Conservation (phyloP, 1,139 yeast species). For the Arxiozyma bovina region DNA sequence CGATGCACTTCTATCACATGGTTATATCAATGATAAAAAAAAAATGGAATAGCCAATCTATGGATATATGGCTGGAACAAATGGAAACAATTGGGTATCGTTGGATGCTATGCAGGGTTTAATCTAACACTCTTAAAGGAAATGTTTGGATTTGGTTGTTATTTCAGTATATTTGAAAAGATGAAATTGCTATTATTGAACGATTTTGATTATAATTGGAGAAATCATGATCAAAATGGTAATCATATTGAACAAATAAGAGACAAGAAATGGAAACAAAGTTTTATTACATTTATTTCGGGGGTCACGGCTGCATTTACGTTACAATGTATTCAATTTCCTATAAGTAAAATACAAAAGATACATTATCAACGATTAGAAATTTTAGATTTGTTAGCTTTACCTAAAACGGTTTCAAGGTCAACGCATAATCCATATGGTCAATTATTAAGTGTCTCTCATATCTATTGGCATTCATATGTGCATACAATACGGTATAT, state of each 20-base stretch:
- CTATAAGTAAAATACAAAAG: constrained; percentile 70
- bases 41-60: constrained; percentile 49
- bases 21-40: constrained; percentile 4
- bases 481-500: constrained; percentile 61
- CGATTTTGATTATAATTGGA: not conserved
- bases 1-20: constrained; percentile 58
- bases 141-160: constrained; percentile 75
- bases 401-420: not conserved
- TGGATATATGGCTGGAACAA: constrained; percentile 72
- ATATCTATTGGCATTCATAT: constrained; percentile 54
- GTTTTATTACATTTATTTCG: constrained; percentile 62
- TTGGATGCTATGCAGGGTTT: constrained; percentile 87
- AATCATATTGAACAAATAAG: constrained; percentile 9
- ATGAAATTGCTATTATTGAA: constrained; percentile 37
- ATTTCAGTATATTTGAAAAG: constrained; percentile 78
- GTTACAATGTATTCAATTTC: constrained; percentile 72
- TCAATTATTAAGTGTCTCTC: constrained; percentile 13
- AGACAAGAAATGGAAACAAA: constrained; percentile 47
- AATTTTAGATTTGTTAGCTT: constrained; percentile 49
- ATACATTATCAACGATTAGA: constrained; percentile 73
- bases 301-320: constrained; percentile 84
- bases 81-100: constrained; percentile 61
- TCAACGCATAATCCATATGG: constrained; percentile 3
- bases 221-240: constrained; percentile 36
- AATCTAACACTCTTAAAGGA: constrained; percentile 70